These are phyloP conservation scores for Capsicum baccatum DNA, from an alignment of 257 asterid species.

Conservation along the genomic window DNA sequence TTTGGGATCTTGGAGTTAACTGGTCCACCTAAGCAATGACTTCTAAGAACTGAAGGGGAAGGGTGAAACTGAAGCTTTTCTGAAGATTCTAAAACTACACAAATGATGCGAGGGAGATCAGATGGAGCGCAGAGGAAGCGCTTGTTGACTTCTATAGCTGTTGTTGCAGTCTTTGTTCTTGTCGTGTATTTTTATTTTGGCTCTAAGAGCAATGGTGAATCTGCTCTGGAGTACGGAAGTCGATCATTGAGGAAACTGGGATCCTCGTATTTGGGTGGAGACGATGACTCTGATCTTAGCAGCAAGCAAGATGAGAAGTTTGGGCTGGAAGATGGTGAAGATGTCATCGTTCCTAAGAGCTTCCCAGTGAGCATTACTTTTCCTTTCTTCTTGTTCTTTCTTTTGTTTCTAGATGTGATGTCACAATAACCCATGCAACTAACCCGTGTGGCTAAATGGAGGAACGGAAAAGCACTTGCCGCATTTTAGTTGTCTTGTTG, in stretches of 20 bases:
- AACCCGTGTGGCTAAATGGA: background rate
- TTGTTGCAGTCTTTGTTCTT: conserved; percentile 57
- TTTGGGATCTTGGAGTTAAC: conserved; percentile 32
- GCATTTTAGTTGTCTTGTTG: conserved; percentile 14
- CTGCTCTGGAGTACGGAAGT: conserved; percentile 90
- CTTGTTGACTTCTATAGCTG: conserved; percentile 55
- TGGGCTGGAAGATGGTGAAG: conserved; percentile 67
- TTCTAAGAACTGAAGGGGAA: conserved; percentile 35
- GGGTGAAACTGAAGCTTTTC: conserved; percentile 36
- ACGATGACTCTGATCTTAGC: conserved; percentile 75
- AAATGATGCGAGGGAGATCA: conserved; percentile 77
- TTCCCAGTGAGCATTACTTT: conserved; percentile 71
- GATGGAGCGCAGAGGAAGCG: conserved; percentile 81
- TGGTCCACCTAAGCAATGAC: conserved; percentile 34
- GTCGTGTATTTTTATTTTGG: conserved; percentile 71
- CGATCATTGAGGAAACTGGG: conserved; percentile 86
- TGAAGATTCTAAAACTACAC: conserved; percentile 39
- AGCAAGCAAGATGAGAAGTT: conserved; percentile 68
- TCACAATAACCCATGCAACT: background rate
- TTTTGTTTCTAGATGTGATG: conserved; percentile 10
- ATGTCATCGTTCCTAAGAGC: conserved; percentile 62
- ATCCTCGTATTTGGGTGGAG: conserved; percentile 84
- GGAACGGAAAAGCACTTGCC: background rate
- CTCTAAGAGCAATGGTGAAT: conserved; percentile 76
- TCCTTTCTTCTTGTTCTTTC: background rate